phyloP scores from a whole-genome alignment of 2,329 filamentous ascomycete species.

The Furcasterigmium sp. region DNA sequence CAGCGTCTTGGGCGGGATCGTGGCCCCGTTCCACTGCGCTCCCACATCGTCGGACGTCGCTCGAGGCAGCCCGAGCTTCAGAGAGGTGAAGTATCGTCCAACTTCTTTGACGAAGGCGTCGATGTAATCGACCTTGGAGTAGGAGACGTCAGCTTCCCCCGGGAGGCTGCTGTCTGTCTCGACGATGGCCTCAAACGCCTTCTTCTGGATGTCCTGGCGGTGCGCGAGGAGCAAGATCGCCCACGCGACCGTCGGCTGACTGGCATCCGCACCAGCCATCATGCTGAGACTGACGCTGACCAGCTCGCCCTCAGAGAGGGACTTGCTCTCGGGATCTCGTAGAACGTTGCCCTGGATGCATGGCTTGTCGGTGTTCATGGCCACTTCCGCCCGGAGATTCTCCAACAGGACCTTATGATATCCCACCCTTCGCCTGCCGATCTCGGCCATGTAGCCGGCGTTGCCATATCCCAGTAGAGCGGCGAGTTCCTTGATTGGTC shows the following conservation, averaged over 20 bases:
- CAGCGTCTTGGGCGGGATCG: constrained; percentile 49
- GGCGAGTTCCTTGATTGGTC: constrained; percentile 10
- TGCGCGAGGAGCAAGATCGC: constrained; percentile 20
- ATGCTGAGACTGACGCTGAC: constrained; percentile 64
- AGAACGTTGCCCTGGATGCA: constrained; percentile 63
- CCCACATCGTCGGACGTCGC: constrained; percentile 25
- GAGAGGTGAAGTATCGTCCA: constrained; percentile 59
- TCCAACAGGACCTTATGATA: constrained; percentile 14
- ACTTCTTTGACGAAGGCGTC: constrained; percentile 61
- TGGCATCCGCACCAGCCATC: constrained; percentile 27
- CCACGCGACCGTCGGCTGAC: constrained; percentile 19
- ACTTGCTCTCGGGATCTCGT: constrained; percentile 57
- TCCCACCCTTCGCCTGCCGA: constrained; percentile 12
- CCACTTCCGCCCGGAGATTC: constrained; percentile 13
- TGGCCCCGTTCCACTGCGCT: constrained; percentile 14
- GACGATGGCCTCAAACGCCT: constrained; percentile 22
- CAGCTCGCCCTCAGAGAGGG: constrained; percentile 57
- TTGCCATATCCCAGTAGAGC: constrained; percentile 3
- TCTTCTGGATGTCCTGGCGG: constrained; percentile 19
- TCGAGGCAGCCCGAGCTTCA: constrained; percentile 59
- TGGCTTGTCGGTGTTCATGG: constrained; percentile 55
- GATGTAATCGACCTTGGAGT: constrained; percentile 58
- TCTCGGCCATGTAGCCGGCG: constrained; percentile 6
- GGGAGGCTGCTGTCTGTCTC: constrained; percentile 17
- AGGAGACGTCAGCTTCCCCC: constrained; percentile 11